Evolutionary conservation across 2,329 filamentous ascomycete species (phyloP).

Genomic region (Scortechinia acanthostroma): DNA sequence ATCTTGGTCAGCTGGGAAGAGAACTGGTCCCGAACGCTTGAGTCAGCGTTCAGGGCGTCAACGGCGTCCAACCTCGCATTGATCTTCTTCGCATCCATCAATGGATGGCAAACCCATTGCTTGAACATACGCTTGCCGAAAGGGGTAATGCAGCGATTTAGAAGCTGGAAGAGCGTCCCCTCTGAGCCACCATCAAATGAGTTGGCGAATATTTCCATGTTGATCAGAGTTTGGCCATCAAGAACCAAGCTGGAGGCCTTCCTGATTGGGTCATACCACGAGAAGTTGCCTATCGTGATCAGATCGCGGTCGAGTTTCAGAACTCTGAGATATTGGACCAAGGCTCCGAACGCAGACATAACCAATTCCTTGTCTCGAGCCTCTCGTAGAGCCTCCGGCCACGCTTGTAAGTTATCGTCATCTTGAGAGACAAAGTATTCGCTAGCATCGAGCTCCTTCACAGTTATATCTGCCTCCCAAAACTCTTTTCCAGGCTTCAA

Average conservation of each 20-base stretch:
- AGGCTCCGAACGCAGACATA: slow-evolving; percentile 85
- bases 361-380: slow-evolving; percentile 71
- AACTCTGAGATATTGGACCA: slow-evolving; percentile 77
- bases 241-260: slow-evolving; percentile 86
- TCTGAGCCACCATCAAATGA: slow-evolving; percentile 78
- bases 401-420: slow-evolving; percentile 48
- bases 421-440: slow-evolving; percentile 22
- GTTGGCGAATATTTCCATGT: slow-evolving; percentile 94
- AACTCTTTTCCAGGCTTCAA: slow-evolving; percentile 84
- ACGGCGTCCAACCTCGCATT: slow-evolving; percentile 92
- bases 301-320: slow-evolving; percentile 85
- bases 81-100: slow-evolving; percentile 80
- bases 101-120: slow-evolving; percentile 93
- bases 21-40: slow-evolving; percentile 76
- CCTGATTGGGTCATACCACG: slow-evolving; percentile 82
- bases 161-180: slow-evolving; percentile 80
- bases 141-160: slow-evolving; percentile 91
- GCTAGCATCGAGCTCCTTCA: slow-evolving; percentile 57
- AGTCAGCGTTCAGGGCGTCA: slow-evolving; percentile 81
- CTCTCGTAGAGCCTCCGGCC: slow-evolving; percentile 71
- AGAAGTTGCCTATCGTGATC: slow-evolving; percentile 83
- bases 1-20: slow-evolving; percentile 81
- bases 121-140: slow-evolving; percentile 95
- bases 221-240: slow-evolving; percentile 92
- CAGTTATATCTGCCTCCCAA: slow-evolving; percentile 76